A percentile compares a stretch with the other conserved stretches of the same genome.
phyloP scores from a whole-genome alignment of 805 yeast genomes.

The Sugiyamaella smithiae region DNA sequence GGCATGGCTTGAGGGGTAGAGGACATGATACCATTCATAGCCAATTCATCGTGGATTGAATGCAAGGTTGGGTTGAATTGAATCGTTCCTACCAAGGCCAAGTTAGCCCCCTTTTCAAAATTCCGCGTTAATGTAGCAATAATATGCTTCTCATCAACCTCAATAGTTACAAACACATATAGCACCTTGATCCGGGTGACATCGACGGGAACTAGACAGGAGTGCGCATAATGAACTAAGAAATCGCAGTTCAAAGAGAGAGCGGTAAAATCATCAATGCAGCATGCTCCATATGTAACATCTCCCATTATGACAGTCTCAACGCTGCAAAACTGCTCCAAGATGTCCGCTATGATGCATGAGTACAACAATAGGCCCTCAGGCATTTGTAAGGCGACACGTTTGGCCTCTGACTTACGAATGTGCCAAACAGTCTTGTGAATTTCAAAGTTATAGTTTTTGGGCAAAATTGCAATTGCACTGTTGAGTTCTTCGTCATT shows the following conservation, averaged over 20 bases:
- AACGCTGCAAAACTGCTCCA: slow-evolving; percentile 82
- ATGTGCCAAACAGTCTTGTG: slow-evolving; percentile 96
- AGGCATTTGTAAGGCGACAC: slow-evolving; percentile 96
- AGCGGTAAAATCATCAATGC: slow-evolving; percentile 96
- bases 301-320: slow-evolving; percentile 97
- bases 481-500: slow-evolving; percentile 78
- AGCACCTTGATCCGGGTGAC: slow-evolving; percentile 85
- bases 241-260: slow-evolving; percentile 90
- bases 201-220: slow-evolving; percentile 94
- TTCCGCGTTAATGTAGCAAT: slow-evolving; percentile 71
- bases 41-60: slow-evolving; percentile 58
- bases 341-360: slow-evolving; percentile 81
- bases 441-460: slow-evolving; percentile 92
- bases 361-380: slow-evolving; percentile 91
- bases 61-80: slow-evolving; percentile 96
- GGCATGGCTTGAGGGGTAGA: slow-evolving; percentile 92
- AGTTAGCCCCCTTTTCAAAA: slow-evolving; percentile 56
- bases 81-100: slow-evolving; percentile 92
- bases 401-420: slow-evolving; percentile 62
- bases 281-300: slow-evolving; percentile 97
- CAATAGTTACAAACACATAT: slow-evolving; percentile 93
- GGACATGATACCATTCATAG: slow-evolving; percentile 49
- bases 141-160: slow-evolving; percentile 79
- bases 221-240: slow-evolving; percentile 94
- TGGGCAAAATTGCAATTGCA: slow-evolving; percentile 77